Percentiles rank a stretch among this genome's conserved stretches.
Conservation (phyloP, 2,329 filamentous ascomycete species). For the Anthostomella pinea region DNA sequence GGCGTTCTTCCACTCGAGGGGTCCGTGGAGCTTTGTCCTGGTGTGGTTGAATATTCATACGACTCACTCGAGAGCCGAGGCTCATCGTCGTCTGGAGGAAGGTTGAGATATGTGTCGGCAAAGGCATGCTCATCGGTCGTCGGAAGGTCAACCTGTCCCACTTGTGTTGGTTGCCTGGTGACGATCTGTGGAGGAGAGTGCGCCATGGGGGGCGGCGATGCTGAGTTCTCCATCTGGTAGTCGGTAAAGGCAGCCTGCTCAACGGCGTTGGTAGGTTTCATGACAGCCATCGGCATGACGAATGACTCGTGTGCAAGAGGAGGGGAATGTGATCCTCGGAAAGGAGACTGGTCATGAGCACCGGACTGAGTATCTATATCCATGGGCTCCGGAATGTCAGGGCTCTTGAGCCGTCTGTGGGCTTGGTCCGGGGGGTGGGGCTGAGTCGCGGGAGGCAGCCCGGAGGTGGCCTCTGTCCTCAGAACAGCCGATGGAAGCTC, state of each 20-base stretch:
- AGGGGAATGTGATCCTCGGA: slow-evolving; percentile 30
- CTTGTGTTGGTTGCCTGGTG: slow-evolving; percentile 19
- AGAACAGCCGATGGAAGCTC: slow-evolving; percentile 29
- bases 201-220: slow-evolving; percentile 27
- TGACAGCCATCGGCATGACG: slow-evolving; percentile 33
- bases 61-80: slow-evolving; percentile 28
- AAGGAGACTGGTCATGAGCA: slow-evolving; percentile 21
- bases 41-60: slow-evolving; percentile 28
- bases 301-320: slow-evolving; percentile 26
- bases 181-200: slow-evolving; percentile 24
- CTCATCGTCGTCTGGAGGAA: slow-evolving; percentile 29
- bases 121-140: slow-evolving; percentile 12
- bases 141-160: slow-evolving; percentile 16
- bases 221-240: slow-evolving; percentile 33
- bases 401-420: slow-evolving; percentile 33
- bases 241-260: slow-evolving; percentile 33
- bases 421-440: slow-evolving; percentile 25
- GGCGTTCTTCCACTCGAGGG: slow-evolving; percentile 32
- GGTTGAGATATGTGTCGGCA: slow-evolving; percentile 28
- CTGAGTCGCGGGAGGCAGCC: slow-evolving; percentile 30
- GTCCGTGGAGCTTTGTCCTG: slow-evolving; percentile 29
- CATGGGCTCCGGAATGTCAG: slow-evolving; percentile 35
- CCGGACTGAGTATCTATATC: slow-evolving; percentile 25
- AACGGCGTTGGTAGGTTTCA: slow-evolving; percentile 30
- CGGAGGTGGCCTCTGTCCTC: slow-evolving; percentile 24